Evolutionary conservation across 768 basidiomycete genomes (phyloP).

Genomic region (Boletus vermiculosoides): DNA sequence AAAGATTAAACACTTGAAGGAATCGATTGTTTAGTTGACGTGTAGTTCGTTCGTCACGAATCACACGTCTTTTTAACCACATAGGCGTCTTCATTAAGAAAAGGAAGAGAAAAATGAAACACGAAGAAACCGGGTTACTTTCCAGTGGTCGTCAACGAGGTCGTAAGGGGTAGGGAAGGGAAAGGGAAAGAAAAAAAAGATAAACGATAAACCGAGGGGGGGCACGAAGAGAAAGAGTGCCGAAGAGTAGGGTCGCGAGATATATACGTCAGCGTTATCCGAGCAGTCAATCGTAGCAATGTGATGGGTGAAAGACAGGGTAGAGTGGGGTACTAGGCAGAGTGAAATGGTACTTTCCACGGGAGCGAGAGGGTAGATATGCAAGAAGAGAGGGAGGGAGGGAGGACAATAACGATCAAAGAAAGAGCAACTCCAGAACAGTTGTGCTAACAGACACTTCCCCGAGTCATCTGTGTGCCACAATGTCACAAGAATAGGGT

Average conservation of each 20-base stretch:
- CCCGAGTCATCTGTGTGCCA: not conserved
- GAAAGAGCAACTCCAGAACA: constrained; percentile 1
- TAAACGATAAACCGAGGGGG: not conserved
- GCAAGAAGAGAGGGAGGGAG: not conserved
- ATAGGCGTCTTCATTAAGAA: not conserved
- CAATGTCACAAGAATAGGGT: not conserved
- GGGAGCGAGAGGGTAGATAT: constrained; percentile 8
- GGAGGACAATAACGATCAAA: constrained; percentile 1
- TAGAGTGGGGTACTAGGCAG: constrained; percentile 1
- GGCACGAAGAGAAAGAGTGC: not conserved
- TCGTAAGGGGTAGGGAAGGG: constrained; percentile 4
- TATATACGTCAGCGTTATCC: constrained; percentile 7
- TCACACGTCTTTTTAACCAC: not conserved
- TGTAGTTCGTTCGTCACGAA: no score
- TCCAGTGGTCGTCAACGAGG: constrained; percentile 8
- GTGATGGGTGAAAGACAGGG: not conserved
- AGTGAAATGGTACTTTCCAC: constrained; percentile 12
- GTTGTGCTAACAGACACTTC: not conserved
- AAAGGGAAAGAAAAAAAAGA: not conserved
- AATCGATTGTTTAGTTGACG: no score
- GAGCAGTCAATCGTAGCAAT: constrained; percentile 6
- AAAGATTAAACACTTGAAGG: no score
- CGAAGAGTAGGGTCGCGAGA: not conserved
- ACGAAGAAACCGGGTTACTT: not conserved
- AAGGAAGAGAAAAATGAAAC: not conserved